Evolutionary conservation across 208 protist genomes (phyloP).

Genomic region (Crithidia acanthocephali): DNA sequence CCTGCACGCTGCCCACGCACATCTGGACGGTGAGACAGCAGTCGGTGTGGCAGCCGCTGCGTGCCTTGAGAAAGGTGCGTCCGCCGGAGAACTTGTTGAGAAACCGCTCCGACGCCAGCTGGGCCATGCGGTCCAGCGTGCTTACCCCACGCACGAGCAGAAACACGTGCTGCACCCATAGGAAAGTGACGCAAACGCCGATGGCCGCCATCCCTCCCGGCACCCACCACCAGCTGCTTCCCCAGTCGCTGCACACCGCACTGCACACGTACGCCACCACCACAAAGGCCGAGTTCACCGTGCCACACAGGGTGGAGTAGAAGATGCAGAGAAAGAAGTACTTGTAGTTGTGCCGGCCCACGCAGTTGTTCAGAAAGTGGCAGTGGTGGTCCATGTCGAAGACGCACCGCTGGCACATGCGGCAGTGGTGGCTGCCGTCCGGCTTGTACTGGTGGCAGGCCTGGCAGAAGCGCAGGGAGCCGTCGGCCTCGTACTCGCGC

Average conservation of each 20-base stretch:
- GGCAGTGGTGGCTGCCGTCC: conserved; percentile 83
- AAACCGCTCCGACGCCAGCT: conserved; percentile 30
- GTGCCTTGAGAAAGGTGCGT: neutral
- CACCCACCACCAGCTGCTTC: conserved; percentile 38
- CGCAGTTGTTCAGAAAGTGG: conserved; percentile 88
- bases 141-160: conserved; percentile 50
- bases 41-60: conserved; percentile 9
- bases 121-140: conserved; percentile 47
- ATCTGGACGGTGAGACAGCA: neutral
- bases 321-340: conserved; percentile 79
- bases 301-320: conserved; percentile 48
- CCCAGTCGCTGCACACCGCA: conserved; percentile 16
- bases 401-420: conserved; percentile 72
- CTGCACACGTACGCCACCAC: conserved; percentile 16
- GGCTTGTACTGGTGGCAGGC: conserved; percentile 78
- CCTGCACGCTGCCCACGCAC: neutral
- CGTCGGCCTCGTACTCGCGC: conserved; percentile 40
- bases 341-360: conserved; percentile 89
- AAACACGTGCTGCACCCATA: conserved; percentile 50
- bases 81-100: conserved; percentile 12
- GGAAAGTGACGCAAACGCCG: conserved; percentile 21
- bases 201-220: conserved; percentile 35
- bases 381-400: conserved; percentile 93
- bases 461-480: conserved; percentile 65
- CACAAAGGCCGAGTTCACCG: conserved; percentile 34